Base-by-base conservation (phyloP, 164 flowering plant genomes). In the Aristolochia fimbriata region DNA sequence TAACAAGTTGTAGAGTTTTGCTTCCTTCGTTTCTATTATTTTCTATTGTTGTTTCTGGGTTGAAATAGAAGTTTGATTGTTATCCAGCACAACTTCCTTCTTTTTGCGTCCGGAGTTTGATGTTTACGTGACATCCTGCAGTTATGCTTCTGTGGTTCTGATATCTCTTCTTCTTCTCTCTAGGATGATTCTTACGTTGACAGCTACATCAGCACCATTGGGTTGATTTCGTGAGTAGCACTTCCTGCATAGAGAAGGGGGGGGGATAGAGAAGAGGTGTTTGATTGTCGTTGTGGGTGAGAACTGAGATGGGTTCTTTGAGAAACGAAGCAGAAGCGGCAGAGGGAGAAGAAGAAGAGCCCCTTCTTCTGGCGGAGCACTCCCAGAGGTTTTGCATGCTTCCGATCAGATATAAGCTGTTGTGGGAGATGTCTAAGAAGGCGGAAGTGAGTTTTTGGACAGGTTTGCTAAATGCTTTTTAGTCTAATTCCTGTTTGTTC, bases 361-460 rank as follows among this genome's bases (percentile, higher is more conserved):
- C 88, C 12, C n/a, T n/a, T n/a, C 75, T 87, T 16, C 55, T 87
- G 50, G 71, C 60, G 74, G 78, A 73, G 37, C 72, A 82, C 17
- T 64, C 78, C 23, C 76, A 81, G 75, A 77, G 82, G 62, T 85
- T 81, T 58, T 85, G 91, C 58, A 88, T 86, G 92, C 86, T 88
- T 48, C 96, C 96, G 10, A 72, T 88, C 51, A 70, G 76, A 51
- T 86, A 84, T 62, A 66, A 76, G 33, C 82, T 73, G 55, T 59
- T 88, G 17, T 88, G 96, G 96, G 96, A 88, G 79, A 82, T 88
- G 92, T 88, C 86, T 74, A 88, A 88, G 80, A 88, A 86, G 68
- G 88, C 90, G 15, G 69, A 73, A 60, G 92, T 92, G 58, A 80
- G 87, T 66, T 83, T 88, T 51, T 88, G 96, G 92, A 84, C 96